Base-by-base conservation (phyloP, 306 rosid species). In the Coriaria nepalensis region DNA sequence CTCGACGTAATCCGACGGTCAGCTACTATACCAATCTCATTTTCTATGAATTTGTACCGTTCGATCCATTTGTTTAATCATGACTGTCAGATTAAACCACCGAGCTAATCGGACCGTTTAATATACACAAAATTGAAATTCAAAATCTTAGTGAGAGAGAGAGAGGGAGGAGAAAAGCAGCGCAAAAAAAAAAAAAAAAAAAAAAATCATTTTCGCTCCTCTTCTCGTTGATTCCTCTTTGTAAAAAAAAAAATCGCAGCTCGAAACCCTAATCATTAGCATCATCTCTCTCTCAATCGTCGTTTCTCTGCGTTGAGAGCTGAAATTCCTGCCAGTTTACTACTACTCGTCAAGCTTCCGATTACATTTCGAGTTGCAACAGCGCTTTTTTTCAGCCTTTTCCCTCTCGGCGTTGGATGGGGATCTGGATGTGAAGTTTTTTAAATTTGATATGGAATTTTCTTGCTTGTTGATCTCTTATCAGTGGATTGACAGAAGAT, bases 121-220 rank as follows among this genome's bases (percentile, higher is more conserved):
- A 67, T 75, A 69, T 51, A 71, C 40, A 66, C 68, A 56, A 79
- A 90, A 80, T 92, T 83, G 87, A 92, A 92, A 74, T 92, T 92
- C 93, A 92, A 92, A 92, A 85, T 78, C 69, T 76, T 47, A 53
- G n/a, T n/a, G n/a, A n/a, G n/a, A 75, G 49, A 76, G 85, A 75
- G 88, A 83, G 97, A 71, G 97, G 94, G 97, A 79, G 94, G 77
- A 73, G 64, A 67, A 68, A 66, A 73, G 66, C 29, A 20, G 29
- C 29, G 29, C 29, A 20, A 20, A 3, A 20, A 20, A 20, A 20
- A 20, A n/a, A 78, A 66, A 69, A 64, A 61, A 51, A 63, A 69
- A 49, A 63, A 78, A 62, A 64, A 41, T 56, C 67, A 68, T 73
- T 73, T 71, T 64, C 47, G 52, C 49, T 55, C 43, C 66, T 46